Percentiles rank a stretch among this genome's conserved stretches.
Conservation (phyloP, 2,329 filamentous ascomycete genomes). For the Colletotrichum theobromicola region DNA sequence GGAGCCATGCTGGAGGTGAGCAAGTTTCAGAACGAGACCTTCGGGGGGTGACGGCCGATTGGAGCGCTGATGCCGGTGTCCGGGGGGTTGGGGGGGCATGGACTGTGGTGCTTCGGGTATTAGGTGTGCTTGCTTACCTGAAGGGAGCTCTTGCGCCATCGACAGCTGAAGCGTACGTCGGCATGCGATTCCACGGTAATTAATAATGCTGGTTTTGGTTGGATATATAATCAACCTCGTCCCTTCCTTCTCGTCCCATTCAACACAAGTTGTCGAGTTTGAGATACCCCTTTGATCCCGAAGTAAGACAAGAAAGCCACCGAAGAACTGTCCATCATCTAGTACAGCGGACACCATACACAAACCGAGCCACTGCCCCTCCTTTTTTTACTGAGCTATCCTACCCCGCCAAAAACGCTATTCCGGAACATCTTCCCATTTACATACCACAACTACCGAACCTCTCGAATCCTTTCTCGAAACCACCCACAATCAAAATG, state of each 20-base stretch:
- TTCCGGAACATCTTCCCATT: slow-evolving; percentile 4
- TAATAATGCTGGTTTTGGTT: slow-evolving; percentile 15
- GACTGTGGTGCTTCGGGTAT: neutral
- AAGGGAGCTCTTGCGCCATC: slow-evolving; percentile 20
- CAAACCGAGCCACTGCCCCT: slow-evolving; percentile 7
- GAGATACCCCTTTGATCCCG: neutral
- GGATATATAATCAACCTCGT: slow-evolving; percentile 7
- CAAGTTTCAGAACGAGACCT: slow-evolving; percentile 23
- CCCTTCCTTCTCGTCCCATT: neutral
- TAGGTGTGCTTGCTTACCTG: neutral
- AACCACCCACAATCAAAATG: slow-evolving; percentile 54
- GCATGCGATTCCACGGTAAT: neutral
- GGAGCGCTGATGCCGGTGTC: neutral
- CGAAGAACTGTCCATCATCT: neutral
- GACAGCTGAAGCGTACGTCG: neutral
- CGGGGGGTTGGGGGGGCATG: neutral
- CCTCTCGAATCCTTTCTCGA: neutral
- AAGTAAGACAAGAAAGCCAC: no score
- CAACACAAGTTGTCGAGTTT: neutral
- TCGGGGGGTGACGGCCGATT: neutral
- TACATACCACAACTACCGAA: neutral
- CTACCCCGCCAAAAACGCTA: slow-evolving; percentile 22
- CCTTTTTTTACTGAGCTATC: neutral
- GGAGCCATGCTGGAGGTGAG: slow-evolving; percentile 5
- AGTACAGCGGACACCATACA: neutral